A percentile compares a stretch with the other conserved stretches of the same genome.
Evolutionary conservation across 495 filamentous ascomycete species (phyloP).

Genomic region (Stereocaulon alpinum): DNA sequence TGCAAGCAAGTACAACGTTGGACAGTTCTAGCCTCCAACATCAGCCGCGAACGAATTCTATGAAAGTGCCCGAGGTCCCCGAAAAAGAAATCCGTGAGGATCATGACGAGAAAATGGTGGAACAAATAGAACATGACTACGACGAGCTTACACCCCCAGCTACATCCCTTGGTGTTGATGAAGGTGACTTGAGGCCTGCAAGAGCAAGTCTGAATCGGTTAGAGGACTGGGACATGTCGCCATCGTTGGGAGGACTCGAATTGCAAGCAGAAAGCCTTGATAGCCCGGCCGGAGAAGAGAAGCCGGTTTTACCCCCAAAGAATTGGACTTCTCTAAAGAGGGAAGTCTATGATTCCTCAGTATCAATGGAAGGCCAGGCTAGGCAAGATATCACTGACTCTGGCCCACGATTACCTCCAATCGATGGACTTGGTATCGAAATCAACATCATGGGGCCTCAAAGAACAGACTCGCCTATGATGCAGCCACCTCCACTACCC

Average conservation of each 20-base stretch:
- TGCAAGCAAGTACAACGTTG: constrained; percentile 11
- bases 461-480: constrained; percentile 23
- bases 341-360: not conserved
- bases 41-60: constrained; percentile 14
- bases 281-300: constrained; percentile 23
- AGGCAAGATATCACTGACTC: constrained; percentile 7
- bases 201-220: constrained; percentile 37
- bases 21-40: constrained; percentile 14
- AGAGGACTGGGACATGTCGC: constrained; percentile 47
- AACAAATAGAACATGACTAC: constrained; percentile 1
- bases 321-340: constrained; percentile 16
- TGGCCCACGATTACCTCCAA: constrained; percentile 26
- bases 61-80: constrained; percentile 9
- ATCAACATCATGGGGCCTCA: constrained; percentile 30
- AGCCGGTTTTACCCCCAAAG: constrained; percentile 23
- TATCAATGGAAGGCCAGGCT: not conserved
- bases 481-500: constrained; percentile 31
- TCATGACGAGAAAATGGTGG: constrained; percentile 19
- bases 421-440: constrained; percentile 26
- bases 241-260: constrained; percentile 41
- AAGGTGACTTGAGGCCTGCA: constrained; percentile 20
- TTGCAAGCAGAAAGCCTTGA: constrained; percentile 39
- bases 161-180: constrained; percentile 17
- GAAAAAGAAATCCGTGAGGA: constrained; percentile 18
- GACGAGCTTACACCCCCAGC: constrained; percentile 7